Percentiles rank a stretch among this genome's conserved stretches.
Conservation (phyloP, 2,329 filamentous ascomycete genomes). For the Calonectria crousiana region DNA sequence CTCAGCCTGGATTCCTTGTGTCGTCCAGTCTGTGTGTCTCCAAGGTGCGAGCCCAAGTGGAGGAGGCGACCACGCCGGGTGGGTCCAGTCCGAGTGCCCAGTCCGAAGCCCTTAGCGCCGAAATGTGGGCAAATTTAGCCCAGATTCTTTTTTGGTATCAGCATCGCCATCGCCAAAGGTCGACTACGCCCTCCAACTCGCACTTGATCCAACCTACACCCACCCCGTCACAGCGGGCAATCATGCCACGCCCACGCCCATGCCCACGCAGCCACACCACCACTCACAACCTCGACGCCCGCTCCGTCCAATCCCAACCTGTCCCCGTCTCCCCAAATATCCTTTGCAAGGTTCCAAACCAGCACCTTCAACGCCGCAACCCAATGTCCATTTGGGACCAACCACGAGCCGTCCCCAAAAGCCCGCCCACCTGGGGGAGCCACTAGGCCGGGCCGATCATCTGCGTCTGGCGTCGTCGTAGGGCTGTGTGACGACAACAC, state of each 20-base stretch:
- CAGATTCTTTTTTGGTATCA: slow-evolving; percentile 29
- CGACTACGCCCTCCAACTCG: slow-evolving; percentile 12
- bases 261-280: slow-evolving; percentile 13
- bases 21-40: slow-evolving; percentile 1
- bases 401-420: slow-evolving; percentile 32
- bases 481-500: slow-evolving; percentile 47
- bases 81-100: slow-evolving; percentile 1
- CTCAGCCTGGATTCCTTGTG: slow-evolving; percentile 12
- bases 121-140: slow-evolving; percentile 37
- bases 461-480: slow-evolving; percentile 41
- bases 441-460: slow-evolving; percentile 39
- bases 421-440: slow-evolving; percentile 33
- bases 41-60: slow-evolving; percentile 9
- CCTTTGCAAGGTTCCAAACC: slow-evolving; percentile 21
- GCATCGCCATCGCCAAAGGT: slow-evolving; percentile 14
- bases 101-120: slow-evolving; percentile 13
- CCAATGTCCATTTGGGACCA: slow-evolving; percentile 26
- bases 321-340: slow-evolving; percentile 13
- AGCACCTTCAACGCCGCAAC: slow-evolving; percentile 13
- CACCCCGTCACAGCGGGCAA: slow-evolving; percentile 11
- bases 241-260: slow-evolving; percentile 9
- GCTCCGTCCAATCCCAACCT: slow-evolving; percentile 9
- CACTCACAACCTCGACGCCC: background rate
- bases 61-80: slow-evolving; percentile 2
- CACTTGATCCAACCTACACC: background rate